A percentile compares a stretch with the other conserved stretches of the same genome.
Conservation (phyloP, 805 yeast genomes). For the Wickerhamiella bombiphila region DNA sequence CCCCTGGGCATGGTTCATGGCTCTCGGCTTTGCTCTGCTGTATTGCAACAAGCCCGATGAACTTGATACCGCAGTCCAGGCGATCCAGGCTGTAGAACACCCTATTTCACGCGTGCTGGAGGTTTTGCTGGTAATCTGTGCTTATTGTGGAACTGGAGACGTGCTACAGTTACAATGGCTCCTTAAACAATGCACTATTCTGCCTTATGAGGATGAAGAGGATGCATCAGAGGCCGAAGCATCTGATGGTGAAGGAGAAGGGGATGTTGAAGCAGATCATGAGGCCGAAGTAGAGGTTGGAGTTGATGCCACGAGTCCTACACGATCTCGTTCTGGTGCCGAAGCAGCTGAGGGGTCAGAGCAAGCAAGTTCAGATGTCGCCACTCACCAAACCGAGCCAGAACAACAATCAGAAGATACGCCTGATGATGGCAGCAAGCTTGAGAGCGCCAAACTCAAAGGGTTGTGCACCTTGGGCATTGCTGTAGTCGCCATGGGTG, state of each 20-base stretch:
- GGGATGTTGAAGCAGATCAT: conserved; percentile 16
- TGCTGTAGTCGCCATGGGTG: conserved; percentile 93
- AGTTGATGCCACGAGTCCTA: conserved; percentile 9
- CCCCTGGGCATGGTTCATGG: conserved; percentile 80
- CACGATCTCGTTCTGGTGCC: no score
- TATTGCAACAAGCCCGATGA: conserved; percentile 91
- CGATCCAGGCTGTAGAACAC: conserved; percentile 88
- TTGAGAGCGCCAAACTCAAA: conserved; percentile 37
- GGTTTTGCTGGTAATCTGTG: conserved; percentile 80
- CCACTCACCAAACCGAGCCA: not conserved
- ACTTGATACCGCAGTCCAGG: conserved; percentile 78
- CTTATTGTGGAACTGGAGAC: conserved; percentile 95
- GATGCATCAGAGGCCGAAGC: no score
- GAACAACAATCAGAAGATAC: conserved; percentile 8
- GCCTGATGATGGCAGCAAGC: conserved; percentile 20
- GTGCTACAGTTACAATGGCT: conserved; percentile 86
- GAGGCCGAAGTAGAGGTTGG: conserved; percentile 22
- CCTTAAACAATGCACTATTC: conserved; percentile 66
- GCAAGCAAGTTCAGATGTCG: conserved; percentile 10
- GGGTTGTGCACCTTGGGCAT: conserved; percentile 90
- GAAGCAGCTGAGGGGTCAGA: conserved; percentile 25
- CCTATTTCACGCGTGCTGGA: conserved; percentile 82
- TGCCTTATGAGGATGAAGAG: conserved; percentile 45
- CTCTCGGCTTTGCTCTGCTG: conserved; percentile 79
- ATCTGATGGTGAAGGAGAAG: conserved; percentile 27